Conservation (phyloP, 1,284 basidiomycete species). For the Rhodotorula sp. region DNA sequence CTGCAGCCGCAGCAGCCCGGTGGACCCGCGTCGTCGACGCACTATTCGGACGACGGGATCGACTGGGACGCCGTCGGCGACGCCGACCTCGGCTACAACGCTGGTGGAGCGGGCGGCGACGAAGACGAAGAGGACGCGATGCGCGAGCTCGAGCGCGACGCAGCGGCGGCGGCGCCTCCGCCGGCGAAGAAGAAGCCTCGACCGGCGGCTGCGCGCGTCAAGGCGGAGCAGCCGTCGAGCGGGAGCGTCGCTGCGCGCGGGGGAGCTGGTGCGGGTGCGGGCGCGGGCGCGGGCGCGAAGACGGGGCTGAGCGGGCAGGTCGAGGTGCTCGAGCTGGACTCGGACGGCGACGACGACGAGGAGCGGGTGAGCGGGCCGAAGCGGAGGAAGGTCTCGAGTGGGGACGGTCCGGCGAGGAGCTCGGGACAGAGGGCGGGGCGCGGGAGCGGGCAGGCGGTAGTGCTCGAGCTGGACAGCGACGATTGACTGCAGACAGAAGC, state of each 20-base stretch:
- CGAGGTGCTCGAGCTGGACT: constrained; percentile 24
- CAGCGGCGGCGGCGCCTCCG: background rate
- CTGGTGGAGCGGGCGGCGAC: background rate
- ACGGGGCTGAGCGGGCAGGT: constrained; percentile 6
- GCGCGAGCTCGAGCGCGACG: constrained; percentile 10
- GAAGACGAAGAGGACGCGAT: constrained; percentile 24
- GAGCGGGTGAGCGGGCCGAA: background rate
- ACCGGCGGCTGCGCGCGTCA: background rate
- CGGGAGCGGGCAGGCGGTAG: background rate
- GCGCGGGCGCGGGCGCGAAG: background rate
- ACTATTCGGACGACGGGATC: background rate
- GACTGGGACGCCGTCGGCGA: background rate
- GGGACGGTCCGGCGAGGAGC: background rate
- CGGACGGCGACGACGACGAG: constrained; percentile 12
- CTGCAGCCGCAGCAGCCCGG: background rate
- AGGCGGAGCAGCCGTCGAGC: background rate
- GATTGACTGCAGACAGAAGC: background rate
- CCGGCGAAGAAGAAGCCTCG: background rate
- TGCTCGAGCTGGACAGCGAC: background rate
- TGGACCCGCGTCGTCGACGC: background rate
- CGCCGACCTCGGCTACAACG: background rate
- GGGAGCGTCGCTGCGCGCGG: background rate
- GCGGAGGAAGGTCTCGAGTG: background rate
- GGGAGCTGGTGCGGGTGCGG: background rate
- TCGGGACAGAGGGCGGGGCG: background rate